These are phyloP conservation scores for Boletus coccyginus DNA, from an alignment of 768 basidiomycete genomes.

Conservation along the genomic window DNA sequence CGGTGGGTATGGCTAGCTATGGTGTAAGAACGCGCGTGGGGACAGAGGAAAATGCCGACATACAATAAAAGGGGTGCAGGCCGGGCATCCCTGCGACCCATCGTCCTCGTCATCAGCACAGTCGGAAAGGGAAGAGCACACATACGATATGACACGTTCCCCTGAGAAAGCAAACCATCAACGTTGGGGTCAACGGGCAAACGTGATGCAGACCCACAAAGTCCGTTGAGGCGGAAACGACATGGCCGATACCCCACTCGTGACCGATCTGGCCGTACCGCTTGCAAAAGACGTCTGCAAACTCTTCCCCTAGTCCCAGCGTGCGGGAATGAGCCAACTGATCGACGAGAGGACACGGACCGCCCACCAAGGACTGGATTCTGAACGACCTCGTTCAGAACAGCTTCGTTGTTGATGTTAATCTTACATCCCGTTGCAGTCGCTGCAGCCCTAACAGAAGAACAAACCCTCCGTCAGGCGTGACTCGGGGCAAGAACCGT, in stretches of 20 bases:
- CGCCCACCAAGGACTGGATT: slow-evolving; percentile 56
- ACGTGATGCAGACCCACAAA: slow-evolving; percentile 52
- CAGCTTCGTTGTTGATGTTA: slow-evolving; percentile 36
- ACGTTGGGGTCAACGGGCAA: background rate
- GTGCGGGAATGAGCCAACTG: background rate
- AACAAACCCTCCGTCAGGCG: background rate
- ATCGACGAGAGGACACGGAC: background rate
- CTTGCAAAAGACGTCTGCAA: slow-evolving; percentile 55
- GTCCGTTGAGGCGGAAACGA: slow-evolving; percentile 74
- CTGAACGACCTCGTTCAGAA: slow-evolving; percentile 59
- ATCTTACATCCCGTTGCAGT: slow-evolving; percentile 63
- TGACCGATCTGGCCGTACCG: slow-evolving; percentile 61
- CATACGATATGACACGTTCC: slow-evolving; percentile 68
- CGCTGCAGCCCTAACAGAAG: slow-evolving; percentile 51
- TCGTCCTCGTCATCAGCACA: background rate
- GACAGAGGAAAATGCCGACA: background rate
- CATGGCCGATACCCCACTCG: slow-evolving; percentile 46
- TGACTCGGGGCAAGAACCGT: background rate
- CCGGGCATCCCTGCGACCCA: slow-evolving; percentile 49
- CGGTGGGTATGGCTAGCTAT: slow-evolving; percentile 65
- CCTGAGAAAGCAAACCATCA: slow-evolving; percentile 10
- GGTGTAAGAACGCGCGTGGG: background rate
- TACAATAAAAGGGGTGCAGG: slow-evolving; percentile 62
- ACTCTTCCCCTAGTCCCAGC: slow-evolving; percentile 51
- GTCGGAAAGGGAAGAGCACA: background rate